Evolutionary conservation across 2,329 filamentous ascomycete genomes (phyloP).

Genomic region (Amylocarpus encephaloides): DNA sequence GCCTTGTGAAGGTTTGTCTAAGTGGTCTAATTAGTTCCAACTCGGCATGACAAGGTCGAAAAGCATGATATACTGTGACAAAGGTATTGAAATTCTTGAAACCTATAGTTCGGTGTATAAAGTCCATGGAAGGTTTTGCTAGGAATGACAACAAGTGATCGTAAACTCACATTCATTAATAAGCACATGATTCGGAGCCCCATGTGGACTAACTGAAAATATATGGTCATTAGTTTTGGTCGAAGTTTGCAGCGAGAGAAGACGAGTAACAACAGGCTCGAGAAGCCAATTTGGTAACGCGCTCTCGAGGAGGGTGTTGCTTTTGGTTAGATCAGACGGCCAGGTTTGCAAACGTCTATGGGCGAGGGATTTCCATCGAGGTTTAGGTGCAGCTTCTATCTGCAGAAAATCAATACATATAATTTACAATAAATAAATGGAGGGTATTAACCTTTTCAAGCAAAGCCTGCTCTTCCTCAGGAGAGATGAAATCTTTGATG

Average conservation of each 20-base stretch:
- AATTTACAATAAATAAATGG: not conserved
- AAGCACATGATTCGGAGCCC: conserved; percentile 78
- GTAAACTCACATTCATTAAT: conserved; percentile 68
- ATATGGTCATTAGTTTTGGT: conserved; percentile 35
- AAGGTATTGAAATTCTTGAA: too few relatives aligned
- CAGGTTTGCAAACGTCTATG: conserved; percentile 86
- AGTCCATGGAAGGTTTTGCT: too few relatives aligned
- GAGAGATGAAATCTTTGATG: conserved; percentile 75
- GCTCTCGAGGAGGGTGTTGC: conserved; percentile 66
- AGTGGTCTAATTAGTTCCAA: not conserved
- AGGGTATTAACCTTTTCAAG: conserved; percentile 56
- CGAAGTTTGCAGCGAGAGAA: conserved; percentile 44
- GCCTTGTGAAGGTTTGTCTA: conserved; percentile 69
- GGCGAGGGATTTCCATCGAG: conserved; percentile 81
- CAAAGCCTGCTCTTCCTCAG: conserved; percentile 65
- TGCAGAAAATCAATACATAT: conserved; percentile 7
- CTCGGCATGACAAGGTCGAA: too few relatives aligned
- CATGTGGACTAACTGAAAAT: conserved; percentile 63
- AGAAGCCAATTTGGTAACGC: conserved; percentile 71
- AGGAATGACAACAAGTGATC: not conserved
- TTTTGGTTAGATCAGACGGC: conserved; percentile 73
- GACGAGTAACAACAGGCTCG: conserved; percentile 59
- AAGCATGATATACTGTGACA: too few relatives aligned
- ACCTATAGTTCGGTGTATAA: too few relatives aligned
- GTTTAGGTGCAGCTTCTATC: conserved; percentile 60